These are phyloP conservation scores for Eutrema heterophyllum DNA, from an alignment of 345 rosid genomes.

Conservation along the genomic window DNA sequence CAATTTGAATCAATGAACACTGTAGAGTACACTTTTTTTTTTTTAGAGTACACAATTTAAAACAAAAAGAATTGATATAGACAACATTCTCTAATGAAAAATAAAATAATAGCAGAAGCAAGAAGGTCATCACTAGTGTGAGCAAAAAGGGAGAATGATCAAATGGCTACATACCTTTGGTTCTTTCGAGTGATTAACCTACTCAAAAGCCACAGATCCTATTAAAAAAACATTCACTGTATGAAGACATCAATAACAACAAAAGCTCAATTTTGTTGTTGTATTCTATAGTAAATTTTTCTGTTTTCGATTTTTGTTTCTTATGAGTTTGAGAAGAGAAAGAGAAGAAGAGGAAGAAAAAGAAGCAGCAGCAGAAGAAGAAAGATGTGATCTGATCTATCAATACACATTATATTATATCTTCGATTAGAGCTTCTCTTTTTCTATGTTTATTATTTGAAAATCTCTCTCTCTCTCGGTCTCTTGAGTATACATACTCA, in stretches of 20 bases:
- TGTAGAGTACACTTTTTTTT: too few species aligned
- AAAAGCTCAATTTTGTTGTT: neutral
- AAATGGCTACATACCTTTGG: slow-evolving; percentile 24
- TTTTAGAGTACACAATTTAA: neutral
- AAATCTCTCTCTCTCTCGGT: neutral
- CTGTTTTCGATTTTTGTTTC: neutral
- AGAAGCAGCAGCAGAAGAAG: neutral
- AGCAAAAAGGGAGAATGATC: neutral
- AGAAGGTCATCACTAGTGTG: neutral
- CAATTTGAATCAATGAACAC: too few species aligned
- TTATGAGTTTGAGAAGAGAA: neutral
- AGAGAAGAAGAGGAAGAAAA: neutral
- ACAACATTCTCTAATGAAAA: neutral
- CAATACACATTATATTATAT: slow-evolving; percentile 13
- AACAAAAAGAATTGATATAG: neutral
- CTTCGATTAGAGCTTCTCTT: slow-evolving; percentile 9
- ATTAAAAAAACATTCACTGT: neutral
- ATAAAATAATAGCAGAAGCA: neutral
- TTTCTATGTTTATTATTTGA: slow-evolving; percentile 17
- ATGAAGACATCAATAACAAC: neutral
- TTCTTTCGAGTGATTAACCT: neutral
- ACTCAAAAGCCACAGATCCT: slow-evolving; percentile 5
- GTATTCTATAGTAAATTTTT: too few species aligned
- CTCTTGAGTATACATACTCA: neutral
- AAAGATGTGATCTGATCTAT: slow-evolving; percentile 24